Base-by-base conservation (phyloP, 1,139 yeast genomes). In the Petasospora fabianii region DNA sequence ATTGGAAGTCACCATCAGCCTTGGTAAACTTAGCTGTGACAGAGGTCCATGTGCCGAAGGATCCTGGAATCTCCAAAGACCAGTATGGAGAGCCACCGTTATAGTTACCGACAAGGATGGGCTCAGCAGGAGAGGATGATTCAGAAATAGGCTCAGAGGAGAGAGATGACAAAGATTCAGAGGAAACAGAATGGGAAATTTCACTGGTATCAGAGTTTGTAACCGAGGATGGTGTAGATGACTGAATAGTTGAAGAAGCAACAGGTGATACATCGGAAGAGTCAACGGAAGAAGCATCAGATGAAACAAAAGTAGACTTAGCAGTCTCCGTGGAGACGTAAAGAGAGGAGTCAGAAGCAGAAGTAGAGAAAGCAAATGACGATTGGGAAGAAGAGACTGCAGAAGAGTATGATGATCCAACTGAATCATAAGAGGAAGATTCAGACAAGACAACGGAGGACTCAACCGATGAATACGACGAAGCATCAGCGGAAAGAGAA, bases 41-140 rank as follows among this genome's bases (percentile, higher is more conserved):
- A 12, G 37, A 17, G 5, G 37, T n/a, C 40, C 39, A 36, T 14
- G 42, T 17, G 5, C 38, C 42, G 11, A 31, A 19, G 17, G 24
- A 8, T 6, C 37, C 39, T 15, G 43, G 43, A 21, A 39, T 29
- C 19, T 28, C 19, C 9, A 39, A 17, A 10, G 16, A 16, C 43
- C 40, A 39, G 2, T 14, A 10, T 31, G 36, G 41, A 22, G 24
- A 18, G 16, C 36, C 41, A 13, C 16, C 19, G 24, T 29, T 27
- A 22, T 13, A 27, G 11, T 42, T 14, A n/a, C 39, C 38, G 17
- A 36, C 28, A 30, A 43, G 38, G n/a, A 30, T 17, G 19, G 47
- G 34, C 16, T 8, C 32, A 30, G 32, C 16, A 26, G 28, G 6
- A 12, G 27, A 8, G 27, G 27, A 9, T 10, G 11, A 9, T 24